Base-by-base conservation (phyloP, 2,329 filamentous ascomycete species). In the Fusarium sp. region DNA sequence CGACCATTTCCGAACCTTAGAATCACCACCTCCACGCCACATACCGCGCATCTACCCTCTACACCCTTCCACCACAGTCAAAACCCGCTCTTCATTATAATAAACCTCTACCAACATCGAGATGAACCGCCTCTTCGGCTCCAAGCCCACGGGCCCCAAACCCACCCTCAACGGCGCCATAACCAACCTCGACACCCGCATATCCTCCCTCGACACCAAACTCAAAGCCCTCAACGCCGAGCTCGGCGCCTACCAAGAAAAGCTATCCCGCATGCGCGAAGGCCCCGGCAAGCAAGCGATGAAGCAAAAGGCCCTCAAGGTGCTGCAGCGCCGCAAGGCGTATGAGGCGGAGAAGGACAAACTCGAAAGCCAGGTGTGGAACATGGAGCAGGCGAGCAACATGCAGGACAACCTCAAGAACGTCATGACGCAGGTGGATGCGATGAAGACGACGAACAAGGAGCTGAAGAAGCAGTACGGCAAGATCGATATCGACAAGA, bases 321-420 rank as follows among this genome's bases (percentile, higher is more conserved):
- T 98, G 16, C 91, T 98, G 6, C 94, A 97, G 84, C 93, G 95
- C 66, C 92, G 95, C 76, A 97, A 97, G 81, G 92, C 95, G 83
- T 97, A 97, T 90, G 96, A 99, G 84, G 88, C 90, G 7, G 95
- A 98, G 83, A 94, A 95, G 74, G 95, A 98, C 79, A 95, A 98
- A 84, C 91, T 98, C 60, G 93, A 97, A 84, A 89, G 92, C 74
- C 96, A 99, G 84, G 94, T 94, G 28, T 98, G 95, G 95, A 98
- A 98, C 85, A 98, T 99, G 95, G 95, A 98, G 85, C 95, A 98
- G 84, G 95, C 95, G 7, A 93, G 93, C 81, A 97, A 95, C 89
- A 98, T 98, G 95, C 95, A 97, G 85, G 95, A 98, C 84, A 98
- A 98, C 80, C 89, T 99, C 59, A 96, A 97, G 83, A 98, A 98